These are phyloP conservation scores for Pythium guiyangense DNA, from an alignment of 352 stramenopile genomes.

Conservation along the genomic window DNA sequence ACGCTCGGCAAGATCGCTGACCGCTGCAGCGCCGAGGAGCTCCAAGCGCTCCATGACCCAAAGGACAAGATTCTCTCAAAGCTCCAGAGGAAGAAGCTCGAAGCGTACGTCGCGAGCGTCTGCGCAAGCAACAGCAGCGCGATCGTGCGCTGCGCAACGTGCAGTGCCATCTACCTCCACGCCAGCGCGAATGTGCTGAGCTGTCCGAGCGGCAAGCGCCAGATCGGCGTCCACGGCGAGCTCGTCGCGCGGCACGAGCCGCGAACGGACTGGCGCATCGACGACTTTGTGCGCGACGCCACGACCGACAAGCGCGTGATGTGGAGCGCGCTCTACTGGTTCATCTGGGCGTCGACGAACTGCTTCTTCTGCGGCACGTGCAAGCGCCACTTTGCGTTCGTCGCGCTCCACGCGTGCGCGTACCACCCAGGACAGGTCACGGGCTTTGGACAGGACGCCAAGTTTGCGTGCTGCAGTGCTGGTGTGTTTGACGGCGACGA, in stretches of 20 bases:
- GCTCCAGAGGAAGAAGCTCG: conserved; percentile 79
- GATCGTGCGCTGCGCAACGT: conserved; percentile 40
- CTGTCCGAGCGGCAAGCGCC: conserved; percentile 33
- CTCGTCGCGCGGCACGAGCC: conserved; percentile 39
- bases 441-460: conserved; percentile 29
- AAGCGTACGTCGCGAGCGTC: conserved; percentile 33
- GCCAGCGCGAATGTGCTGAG: conserved; percentile 16
- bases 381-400: conserved; percentile 28
- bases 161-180: conserved; percentile 38
- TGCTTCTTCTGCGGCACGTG: conserved; percentile 52
- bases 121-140: conserved; percentile 17
- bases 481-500: conserved; percentile 47
- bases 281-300: conserved; percentile 38
- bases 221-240: conserved; percentile 43
- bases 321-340: conserved; percentile 79
- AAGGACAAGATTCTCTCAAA: conserved; percentile 88
- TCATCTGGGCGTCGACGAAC: conserved; percentile 66
- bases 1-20: conserved; percentile 69
- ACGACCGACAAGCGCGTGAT: conserved; percentile 32
- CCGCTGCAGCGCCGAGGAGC: conserved; percentile 40
- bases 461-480: conserved; percentile 48
- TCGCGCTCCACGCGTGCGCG: conserved; percentile 36
- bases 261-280: conserved; percentile 36
- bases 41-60: conserved; percentile 72
- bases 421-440: conserved; percentile 45